phyloP scores from a whole-genome alignment of 441 rosid genomes.

The Pelargonium fulgidum region DNA sequence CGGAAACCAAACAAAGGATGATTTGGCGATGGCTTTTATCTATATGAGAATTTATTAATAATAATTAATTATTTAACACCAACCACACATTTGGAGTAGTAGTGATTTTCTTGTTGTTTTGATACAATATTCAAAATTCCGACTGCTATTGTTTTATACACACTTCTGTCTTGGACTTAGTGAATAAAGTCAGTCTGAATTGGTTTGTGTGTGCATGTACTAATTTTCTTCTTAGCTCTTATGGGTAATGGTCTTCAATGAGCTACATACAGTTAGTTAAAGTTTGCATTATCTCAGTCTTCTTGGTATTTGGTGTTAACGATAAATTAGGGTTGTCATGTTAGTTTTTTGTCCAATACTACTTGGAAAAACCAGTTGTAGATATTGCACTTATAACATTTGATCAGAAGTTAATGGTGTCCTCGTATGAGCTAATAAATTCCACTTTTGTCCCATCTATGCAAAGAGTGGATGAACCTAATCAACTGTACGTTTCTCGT shows the following conservation, averaged over 20 bases:
- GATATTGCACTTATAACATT: background rate
- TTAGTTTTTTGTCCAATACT: background rate
- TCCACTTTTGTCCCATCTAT: background rate
- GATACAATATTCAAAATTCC: background rate
- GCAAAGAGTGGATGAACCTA: background rate
- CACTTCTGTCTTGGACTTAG: background rate
- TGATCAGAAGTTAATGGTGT: background rate
- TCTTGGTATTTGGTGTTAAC: background rate
- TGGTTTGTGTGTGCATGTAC: slow-evolving; percentile 2
- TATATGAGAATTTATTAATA: background rate
- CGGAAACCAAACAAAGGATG: slow-evolving; percentile 5
- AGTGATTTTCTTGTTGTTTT: background rate
- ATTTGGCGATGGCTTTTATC: background rate
- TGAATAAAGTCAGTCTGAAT: background rate
- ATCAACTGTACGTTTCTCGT: background rate
- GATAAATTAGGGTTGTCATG: background rate
- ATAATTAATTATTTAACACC: background rate
- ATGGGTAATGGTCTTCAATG: no score
- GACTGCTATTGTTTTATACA: no score
- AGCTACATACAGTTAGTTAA: no score
- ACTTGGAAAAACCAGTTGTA: background rate
- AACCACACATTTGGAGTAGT: background rate
- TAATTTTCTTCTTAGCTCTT: no score
- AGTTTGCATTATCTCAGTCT: background rate
- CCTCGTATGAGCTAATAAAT: background rate